Base-by-base conservation (phyloP, 345 rosid genomes). In the Eucalyptus tenuipes region DNA sequence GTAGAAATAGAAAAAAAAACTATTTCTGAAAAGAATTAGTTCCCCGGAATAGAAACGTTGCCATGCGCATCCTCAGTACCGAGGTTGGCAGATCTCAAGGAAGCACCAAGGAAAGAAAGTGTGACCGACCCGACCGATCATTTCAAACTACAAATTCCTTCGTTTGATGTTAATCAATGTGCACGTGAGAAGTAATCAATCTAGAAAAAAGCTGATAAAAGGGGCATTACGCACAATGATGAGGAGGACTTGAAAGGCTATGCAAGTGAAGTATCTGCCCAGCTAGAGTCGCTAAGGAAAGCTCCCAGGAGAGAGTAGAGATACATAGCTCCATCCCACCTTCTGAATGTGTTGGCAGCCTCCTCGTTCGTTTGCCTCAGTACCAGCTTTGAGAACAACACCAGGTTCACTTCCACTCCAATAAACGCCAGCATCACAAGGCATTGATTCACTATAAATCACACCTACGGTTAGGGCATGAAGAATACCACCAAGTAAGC, bases 221-320 rank as follows among this genome's bases (percentile, higher is more conserved):
- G 13, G 29, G 27, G 5, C 29, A 18, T 13, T 85, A 85, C 82
- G 37, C 91, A 92, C 92, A 50, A 89, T 29, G 27, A 89, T 86
- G 24, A 89, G 85, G 90, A 93, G 75, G 71, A 88, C 87, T 82
- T 93, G 91, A 55, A 91, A 93, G 48, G 82, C 48, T 88, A 91
- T 87, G 85, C 92, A 92, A 53, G 94, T 92, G 10, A 88, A 85
- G 89, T 71, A 92, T 89, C 92, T 92, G n/a, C 93, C 93, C 57
- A 91, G 4, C 81, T 90, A 92, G 92, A 90, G 55, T 93, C 91
- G 17, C 91, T 91, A 24, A 93, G 81, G 88, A 93, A 90, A 85
- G 95, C 93, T 75, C 95, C 91, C 25, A 89, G 20, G 42, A 93
- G 90, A 87, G 93, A 92, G 91, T 85, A 92, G 79, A 93, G 89